A percentile compares a stretch with the other conserved stretches of the same genome.
phyloP scores from a whole-genome alignment of 108 stramenopile genomes.

The Cyclostephanos tholiformis region DNA sequence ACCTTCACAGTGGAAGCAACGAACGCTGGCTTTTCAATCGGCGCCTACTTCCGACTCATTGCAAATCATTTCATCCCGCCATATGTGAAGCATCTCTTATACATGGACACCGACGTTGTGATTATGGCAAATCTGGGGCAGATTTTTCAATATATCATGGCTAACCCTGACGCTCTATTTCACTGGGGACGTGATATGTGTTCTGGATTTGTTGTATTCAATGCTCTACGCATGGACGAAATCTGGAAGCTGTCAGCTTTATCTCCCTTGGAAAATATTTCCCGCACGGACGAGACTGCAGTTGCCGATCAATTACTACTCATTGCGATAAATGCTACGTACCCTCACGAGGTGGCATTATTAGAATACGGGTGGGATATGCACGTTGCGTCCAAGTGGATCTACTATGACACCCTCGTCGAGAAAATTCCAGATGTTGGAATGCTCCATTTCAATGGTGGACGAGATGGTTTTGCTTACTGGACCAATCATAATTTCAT shows the following conservation, averaged over 20 bases:
- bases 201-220: slow-evolving; percentile 25
- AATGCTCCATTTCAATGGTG: slow-evolving; percentile 45
- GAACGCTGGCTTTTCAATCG: slow-evolving; percentile 31
- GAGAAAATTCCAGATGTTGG: slow-evolving; percentile 22
- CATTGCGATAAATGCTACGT: slow-evolving; percentile 5
- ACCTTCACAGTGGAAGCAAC: too few species aligned
- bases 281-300: neutral
- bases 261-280: neutral
- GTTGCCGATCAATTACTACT: slow-evolving; percentile 27
- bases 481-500: slow-evolving; percentile 4
- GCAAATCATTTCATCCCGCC: slow-evolving; percentile 4
- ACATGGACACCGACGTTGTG: slow-evolving; percentile 33
- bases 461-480: slow-evolving; percentile 14
- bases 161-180: neutral
- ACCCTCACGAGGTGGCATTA: slow-evolving; percentile 12
- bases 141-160: neutral
- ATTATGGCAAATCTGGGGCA: slow-evolving; percentile 26
- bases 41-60: slow-evolving; percentile 30
- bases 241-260: neutral
- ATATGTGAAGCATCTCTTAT: slow-evolving; percentile 8
- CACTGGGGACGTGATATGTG: slow-evolving; percentile 20
- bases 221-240: neutral
- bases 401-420: neutral
- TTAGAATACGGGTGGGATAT: slow-evolving; percentile 22
- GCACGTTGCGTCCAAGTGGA: slow-evolving; percentile 11